Conservation (phyloP, 164 flowering plant genomes). For the Kingdonia uniflora region DNA sequence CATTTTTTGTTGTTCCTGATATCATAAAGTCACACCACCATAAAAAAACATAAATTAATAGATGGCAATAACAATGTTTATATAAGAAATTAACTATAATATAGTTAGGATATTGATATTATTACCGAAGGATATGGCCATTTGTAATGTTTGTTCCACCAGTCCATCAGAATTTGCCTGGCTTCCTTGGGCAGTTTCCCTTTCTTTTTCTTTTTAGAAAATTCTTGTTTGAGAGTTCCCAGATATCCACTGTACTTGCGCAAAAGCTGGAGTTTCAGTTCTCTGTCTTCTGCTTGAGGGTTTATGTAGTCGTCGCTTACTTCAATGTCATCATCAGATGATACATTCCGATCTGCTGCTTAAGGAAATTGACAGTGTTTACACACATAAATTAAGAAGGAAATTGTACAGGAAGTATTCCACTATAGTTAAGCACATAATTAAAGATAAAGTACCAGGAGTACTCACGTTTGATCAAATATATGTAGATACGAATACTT, state of each 20-base stretch:
- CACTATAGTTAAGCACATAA: neutral
- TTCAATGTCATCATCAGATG: constrained; percentile 72
- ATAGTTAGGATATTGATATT: neutral
- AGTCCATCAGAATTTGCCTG: constrained; percentile 66
- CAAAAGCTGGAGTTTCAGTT: constrained; percentile 67
- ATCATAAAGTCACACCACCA: neutral
- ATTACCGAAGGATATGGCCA: constrained; percentile 96
- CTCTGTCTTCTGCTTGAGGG: constrained; percentile 73
- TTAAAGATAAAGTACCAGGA: neutral
- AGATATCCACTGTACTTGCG: constrained; percentile 81
- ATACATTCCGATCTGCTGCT: constrained; percentile 38
- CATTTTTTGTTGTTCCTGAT: constrained; percentile 17
- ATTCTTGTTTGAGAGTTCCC: constrained; percentile 83
- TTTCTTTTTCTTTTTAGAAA: constrained; percentile 86
- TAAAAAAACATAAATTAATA: neutral
- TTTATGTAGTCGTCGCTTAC: constrained; percentile 36
- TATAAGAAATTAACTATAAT: neutral
- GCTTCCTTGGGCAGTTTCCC: constrained; percentile 92
- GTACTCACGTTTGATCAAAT: neutral
- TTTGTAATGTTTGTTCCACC: constrained; percentile 92
- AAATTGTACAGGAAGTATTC: neutral
- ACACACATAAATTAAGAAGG: neutral
- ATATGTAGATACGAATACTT: too few relatives aligned
- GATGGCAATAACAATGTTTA: neutral
- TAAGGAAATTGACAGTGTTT: constrained; percentile 36